These are phyloP conservation scores for Candida glaebosa DNA, from an alignment of 805 yeast genomes.

Conservation along the genomic window DNA sequence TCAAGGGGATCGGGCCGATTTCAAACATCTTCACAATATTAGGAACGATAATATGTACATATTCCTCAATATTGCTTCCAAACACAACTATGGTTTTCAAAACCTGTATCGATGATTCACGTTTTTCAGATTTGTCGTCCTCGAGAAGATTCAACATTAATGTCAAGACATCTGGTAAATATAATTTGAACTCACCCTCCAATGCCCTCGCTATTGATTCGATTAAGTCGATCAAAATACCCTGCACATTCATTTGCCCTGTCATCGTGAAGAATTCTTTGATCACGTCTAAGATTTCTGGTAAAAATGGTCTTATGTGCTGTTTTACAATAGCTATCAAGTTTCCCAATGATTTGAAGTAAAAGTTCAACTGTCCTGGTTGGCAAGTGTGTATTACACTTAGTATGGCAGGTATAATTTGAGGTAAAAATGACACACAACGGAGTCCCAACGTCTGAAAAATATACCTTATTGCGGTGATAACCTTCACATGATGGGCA, in stretches of 20 bases:
- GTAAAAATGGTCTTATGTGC: conserved; percentile 80
- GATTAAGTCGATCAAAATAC: conserved; percentile 72
- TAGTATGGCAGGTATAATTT: conserved; percentile 83
- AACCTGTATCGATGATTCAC: conserved; percentile 66
- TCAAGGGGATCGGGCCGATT: conserved; percentile 54
- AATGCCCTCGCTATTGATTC: conserved; percentile 83
- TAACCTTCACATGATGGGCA: conserved; percentile 84
- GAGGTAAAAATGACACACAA: conserved; percentile 85
- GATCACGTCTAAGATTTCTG: conserved; percentile 70
- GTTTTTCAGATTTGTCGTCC: conserved; percentile 59
- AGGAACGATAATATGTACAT: conserved; percentile 83
- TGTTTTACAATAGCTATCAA: conserved; percentile 80
- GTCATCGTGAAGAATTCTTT: conserved; percentile 61
- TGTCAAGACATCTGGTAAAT: conserved; percentile 74
- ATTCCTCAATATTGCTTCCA: conserved; percentile 86
- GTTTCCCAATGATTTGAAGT: conserved; percentile 83
- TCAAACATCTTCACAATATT: conserved; percentile 80
- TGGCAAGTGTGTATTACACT: conserved; percentile 82
- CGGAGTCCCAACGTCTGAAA: conserved; percentile 85
- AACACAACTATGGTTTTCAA: conserved; percentile 80
- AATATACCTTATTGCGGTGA: conserved; percentile 90
- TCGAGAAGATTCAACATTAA: conserved; percentile 74
- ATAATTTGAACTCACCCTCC: conserved; percentile 88
- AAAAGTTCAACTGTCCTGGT: conserved; percentile 74
- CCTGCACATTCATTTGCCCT: conserved; percentile 57